Base-by-base conservation (phyloP, 192 early-diverging fungal species). In the Diversispora epigaea region DNA sequence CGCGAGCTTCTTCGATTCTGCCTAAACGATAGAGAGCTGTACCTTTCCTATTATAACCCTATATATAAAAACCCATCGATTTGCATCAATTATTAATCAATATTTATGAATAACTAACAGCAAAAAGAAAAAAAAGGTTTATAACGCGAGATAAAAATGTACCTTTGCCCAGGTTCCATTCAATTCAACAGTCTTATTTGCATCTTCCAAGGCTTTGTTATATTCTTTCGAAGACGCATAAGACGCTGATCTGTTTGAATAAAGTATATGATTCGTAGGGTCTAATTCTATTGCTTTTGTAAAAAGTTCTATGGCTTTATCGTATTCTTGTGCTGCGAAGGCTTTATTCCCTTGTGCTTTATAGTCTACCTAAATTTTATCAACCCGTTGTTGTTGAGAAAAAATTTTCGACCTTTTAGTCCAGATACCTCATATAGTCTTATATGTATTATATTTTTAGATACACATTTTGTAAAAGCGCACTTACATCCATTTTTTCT, bases 211-310 rank as follows among this genome's bases (percentile, higher is more conserved):
- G 3, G 95, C 95, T 70, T 90, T 85, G 32, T 85, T 78, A 77
- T 91, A 97, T 71, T 93, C 77, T 77, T 92, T 92, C 67, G 90
- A 82, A 72, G 90, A 92, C 19, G 94, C 84, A 71, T 92, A 93
- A 58, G 89, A 83, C 10, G 93, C 94, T 7, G 95, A 96, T 76
- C 94, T 93, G 88, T 97, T 97, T 8, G 94, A 95, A 81, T 92
- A 96, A 47, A 97, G 85, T 41, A 97, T 94, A 79, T 96, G 94
- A 88, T 97, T 97, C 64, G 81, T 77, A 12, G 93, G 84, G 74
- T 95, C 95, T 63, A 92, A 82, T n/a, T 91, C 89, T 73, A 95
- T 95, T 21, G 94, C 95, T 73, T 93, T 78, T 50, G 94, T 86
- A 76, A 96, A 97, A 62, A 79, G 81, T 66, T 89, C 83, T 79